Evolutionary conservation across 805 yeast species (phyloP).

Genomic region (Schizosaccharomyces lindneri): DNA sequence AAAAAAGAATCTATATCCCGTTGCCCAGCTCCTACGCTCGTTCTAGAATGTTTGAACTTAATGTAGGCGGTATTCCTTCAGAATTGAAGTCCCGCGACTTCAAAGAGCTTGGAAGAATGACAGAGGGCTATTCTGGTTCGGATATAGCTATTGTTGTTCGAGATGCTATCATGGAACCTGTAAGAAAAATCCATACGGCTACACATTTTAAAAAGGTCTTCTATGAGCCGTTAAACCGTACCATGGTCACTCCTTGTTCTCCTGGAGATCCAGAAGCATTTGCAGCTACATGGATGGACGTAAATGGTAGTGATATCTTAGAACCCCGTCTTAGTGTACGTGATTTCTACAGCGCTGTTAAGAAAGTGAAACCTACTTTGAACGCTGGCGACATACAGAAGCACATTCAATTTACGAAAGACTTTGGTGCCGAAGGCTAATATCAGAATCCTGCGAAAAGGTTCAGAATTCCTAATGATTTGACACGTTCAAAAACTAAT

Average conservation of each 20-base stretch:
- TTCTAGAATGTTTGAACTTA: slow-evolving; percentile 76
- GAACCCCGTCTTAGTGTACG: slow-evolving; percentile 78
- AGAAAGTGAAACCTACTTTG: slow-evolving; percentile 83
- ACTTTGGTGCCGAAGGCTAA: slow-evolving; percentile 86
- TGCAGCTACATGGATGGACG: slow-evolving; percentile 85
- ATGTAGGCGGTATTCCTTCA: slow-evolving; percentile 78
- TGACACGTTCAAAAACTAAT: too few species aligned
- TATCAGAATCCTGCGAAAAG: background rate
- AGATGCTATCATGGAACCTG: slow-evolving; percentile 95
- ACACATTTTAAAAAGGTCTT: slow-evolving; percentile 63
- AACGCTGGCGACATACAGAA: slow-evolving; percentile 58
- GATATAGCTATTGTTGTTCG: slow-evolving; percentile 91
- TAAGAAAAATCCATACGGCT: slow-evolving; percentile 80
- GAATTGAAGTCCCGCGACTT: slow-evolving; percentile 47
- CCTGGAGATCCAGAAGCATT: slow-evolving; percentile 79
- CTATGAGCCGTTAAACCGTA: slow-evolving; percentile 17
- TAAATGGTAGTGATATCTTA: slow-evolving; percentile 63
- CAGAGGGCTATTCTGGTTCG: slow-evolving; percentile 89
- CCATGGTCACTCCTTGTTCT: slow-evolving; percentile 58
- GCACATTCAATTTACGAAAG: slow-evolving; percentile 72
- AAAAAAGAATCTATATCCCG: slow-evolving; percentile 80
- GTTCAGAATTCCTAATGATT: too few species aligned
- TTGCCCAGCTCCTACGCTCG: slow-evolving; percentile 87
- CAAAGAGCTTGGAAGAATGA: slow-evolving; percentile 63
- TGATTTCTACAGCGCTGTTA: slow-evolving; percentile 81